Evolutionary conservation across 495 filamentous ascomycete genomes (phyloP), one percentile per base, ranked within the genome.

Genomic region (Immersiella caudata): DNA sequence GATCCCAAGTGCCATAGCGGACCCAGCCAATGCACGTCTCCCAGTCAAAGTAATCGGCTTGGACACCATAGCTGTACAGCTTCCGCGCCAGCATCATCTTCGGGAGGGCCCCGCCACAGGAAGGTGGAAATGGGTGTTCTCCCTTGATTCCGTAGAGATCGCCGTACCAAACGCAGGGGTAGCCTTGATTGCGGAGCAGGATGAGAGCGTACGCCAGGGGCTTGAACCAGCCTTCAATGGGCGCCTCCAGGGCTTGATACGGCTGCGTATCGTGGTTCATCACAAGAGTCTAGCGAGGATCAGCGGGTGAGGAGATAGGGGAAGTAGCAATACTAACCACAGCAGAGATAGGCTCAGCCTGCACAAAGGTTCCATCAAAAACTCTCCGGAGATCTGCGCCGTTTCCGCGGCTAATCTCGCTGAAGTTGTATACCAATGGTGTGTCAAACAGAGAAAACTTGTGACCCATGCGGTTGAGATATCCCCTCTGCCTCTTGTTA

Each of bases 161-260:
- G 33, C 90, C 90, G 72, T 89, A 93, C 73, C 90, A 93, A 60
- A 91, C 69, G 68, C 89, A 92, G 0, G 90, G 90, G 65, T 88
- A 89, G 36, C 90, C 90, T 14, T 81, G 75, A 46, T 80, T 73
- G 24, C 89, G 87, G 21, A 92, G 85, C 18, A 93, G 86, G 64
- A 91, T 92, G 40, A 89, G 77, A 8, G 85, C 76, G 67, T 90
- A 87, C 29, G 86, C 85, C 12, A 88, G 75, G 1, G 86, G 81
- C 68, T 88, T 86, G 79, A 89, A 90, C 71, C 81, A 83, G 2
- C 77, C 71, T 7, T 82, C 75, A 9, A 90, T 80, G 6, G 80
- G 81, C 9, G 84, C 81, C 72, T 87, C 84, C 46, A 89, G 79
- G 40, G 85, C 81, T 71, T 88, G 87, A 60, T 81, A 82, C 26